These are phyloP conservation scores for Phialemoniopsis sp. DNA, from an alignment of 2,329 filamentous ascomycete species.

Conservation along the genomic window DNA sequence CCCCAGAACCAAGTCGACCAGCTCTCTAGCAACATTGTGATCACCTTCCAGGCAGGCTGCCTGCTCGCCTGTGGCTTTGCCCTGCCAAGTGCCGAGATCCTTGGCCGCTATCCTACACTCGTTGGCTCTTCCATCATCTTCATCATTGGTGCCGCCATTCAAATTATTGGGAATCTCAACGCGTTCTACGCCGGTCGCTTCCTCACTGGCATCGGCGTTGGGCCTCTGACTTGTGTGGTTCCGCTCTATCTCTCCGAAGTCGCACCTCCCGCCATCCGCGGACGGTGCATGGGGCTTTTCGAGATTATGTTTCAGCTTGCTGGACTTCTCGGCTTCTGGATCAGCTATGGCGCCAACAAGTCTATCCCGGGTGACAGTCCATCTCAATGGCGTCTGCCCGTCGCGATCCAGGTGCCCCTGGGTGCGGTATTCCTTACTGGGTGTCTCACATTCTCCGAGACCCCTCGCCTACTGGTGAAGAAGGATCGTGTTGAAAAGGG, in stretches of 20 bases:
- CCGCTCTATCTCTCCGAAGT: conserved; percentile 56
- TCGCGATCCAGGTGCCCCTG: conserved; percentile 46
- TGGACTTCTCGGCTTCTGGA: conserved; percentile 44
- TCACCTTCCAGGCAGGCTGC: conserved; percentile 51
- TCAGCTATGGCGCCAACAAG: conserved; percentile 42
- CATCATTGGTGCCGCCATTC: conserved; percentile 43
- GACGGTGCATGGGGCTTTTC: no score
- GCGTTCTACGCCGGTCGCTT: conserved; percentile 55
- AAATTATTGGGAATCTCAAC: conserved; percentile 42
- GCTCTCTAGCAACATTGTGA: conserved; percentile 23
- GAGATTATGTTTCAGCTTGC: no score
- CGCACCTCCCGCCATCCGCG: conserved; percentile 44
- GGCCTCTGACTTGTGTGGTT: conserved; percentile 44
- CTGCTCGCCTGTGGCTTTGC: conserved; percentile 50
- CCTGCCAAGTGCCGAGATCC: conserved; percentile 51
- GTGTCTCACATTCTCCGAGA: conserved; percentile 48
- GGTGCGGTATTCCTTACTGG: conserved; percentile 45
- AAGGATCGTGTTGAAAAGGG: conserved; percentile 41
- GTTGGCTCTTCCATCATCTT: conserved; percentile 46
- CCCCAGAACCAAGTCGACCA: conserved; percentile 7
- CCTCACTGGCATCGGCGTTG: conserved; percentile 47
- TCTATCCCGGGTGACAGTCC: no score
- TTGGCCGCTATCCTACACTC: conserved; percentile 48
- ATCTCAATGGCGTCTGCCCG: conserved; percentile 54
- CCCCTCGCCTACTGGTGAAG: conserved; percentile 49